A percentile compares a stretch with the other conserved stretches of the same genome.
Evolutionary conservation across 805 yeast species (phyloP).

Genomic region (Maudiozyma bulderi): DNA sequence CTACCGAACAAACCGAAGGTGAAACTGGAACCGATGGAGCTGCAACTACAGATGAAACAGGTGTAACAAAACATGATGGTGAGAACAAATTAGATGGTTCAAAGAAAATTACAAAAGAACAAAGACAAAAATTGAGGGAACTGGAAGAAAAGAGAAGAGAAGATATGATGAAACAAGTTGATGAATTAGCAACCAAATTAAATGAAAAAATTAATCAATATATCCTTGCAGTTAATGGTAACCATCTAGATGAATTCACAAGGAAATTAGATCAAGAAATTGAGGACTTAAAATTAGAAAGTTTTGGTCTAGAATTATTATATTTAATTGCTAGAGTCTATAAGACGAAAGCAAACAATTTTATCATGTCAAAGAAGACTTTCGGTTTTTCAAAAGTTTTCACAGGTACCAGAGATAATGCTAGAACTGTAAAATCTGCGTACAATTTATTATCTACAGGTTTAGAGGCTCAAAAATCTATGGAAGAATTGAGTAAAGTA

Average conservation of each 20-base stretch:
- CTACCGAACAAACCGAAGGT: constrained; percentile 39
- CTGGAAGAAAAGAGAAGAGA: constrained; percentile 46
- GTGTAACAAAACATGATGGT: constrained; percentile 31
- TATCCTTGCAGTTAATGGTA: constrained; percentile 36
- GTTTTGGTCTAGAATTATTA: constrained; percentile 84
- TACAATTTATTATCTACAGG: constrained; percentile 76
- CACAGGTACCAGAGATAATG: constrained; percentile 74
- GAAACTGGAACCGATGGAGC: constrained; percentile 17
- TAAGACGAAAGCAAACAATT: constrained; percentile 62
- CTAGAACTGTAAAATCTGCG: constrained; percentile 73
- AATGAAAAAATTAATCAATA: constrained; percentile 38
- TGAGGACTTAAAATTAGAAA: constrained; percentile 82
- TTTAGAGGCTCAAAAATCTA: constrained; percentile 72
- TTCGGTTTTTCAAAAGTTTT: constrained; percentile 81
- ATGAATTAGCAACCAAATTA: constrained; percentile 42
- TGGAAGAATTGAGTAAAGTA: constrained; percentile 65
- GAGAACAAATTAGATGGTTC: constrained; percentile 15
- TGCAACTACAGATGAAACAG: constrained; percentile 7
- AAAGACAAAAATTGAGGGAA: constrained; percentile 42
- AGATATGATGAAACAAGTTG: constrained; percentile 40
- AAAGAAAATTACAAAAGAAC: constrained; percentile 28
- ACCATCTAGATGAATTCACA: constrained; percentile 42
- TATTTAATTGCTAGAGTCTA: constrained; percentile 78
- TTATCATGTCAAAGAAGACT: constrained; percentile 64
- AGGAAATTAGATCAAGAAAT: constrained; percentile 49